Evolutionary conservation across 805 yeast species (phyloP).

Genomic region (Saccharomycopsis capsularis): DNA sequence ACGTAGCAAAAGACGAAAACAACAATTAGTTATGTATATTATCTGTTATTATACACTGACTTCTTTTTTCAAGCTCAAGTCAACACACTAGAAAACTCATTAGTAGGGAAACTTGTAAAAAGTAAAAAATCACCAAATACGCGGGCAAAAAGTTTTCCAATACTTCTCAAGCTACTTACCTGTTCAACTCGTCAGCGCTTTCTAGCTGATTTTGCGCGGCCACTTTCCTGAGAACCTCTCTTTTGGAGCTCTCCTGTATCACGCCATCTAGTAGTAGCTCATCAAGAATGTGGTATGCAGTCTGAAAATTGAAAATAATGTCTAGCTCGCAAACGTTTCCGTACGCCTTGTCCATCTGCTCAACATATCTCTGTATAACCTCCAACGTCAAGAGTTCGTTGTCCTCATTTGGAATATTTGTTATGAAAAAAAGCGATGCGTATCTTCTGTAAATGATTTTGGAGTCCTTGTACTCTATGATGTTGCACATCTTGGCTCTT

Average conservation of each 20-base stretch:
- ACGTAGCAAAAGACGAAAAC: too few species aligned
- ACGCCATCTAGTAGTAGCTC: constrained; percentile 87
- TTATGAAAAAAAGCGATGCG: constrained; percentile 86
- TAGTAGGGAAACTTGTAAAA: neutral
- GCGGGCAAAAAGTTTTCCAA: too few species aligned
- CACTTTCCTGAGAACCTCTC: constrained; percentile 70
- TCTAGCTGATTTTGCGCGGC: constrained; percentile 85
- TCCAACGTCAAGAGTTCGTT: constrained; percentile 86
- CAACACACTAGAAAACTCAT: neutral
- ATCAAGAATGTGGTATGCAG: constrained; percentile 87
- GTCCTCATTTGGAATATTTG: constrained; percentile 76
- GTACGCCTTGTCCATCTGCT: constrained; percentile 91
- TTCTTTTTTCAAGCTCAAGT: too few species aligned
- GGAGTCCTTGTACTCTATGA: constrained; percentile 69
- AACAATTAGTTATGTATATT: too few species aligned
- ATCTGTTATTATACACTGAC: too few species aligned
- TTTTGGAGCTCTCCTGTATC: constrained; percentile 72
- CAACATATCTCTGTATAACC: constrained; percentile 86
- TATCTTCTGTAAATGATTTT: constrained; percentile 88
- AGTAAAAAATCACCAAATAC: neutral
- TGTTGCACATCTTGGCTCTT: constrained; percentile 92
- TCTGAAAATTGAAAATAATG: constrained; percentile 90
- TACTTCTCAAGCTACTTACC: constrained; percentile 22
- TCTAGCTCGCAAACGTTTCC: constrained; percentile 97
- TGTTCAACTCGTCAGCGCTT: constrained; percentile 55